Conservation (phyloP, 345 rosid species). For the Dipteronia dyeriana region DNA sequence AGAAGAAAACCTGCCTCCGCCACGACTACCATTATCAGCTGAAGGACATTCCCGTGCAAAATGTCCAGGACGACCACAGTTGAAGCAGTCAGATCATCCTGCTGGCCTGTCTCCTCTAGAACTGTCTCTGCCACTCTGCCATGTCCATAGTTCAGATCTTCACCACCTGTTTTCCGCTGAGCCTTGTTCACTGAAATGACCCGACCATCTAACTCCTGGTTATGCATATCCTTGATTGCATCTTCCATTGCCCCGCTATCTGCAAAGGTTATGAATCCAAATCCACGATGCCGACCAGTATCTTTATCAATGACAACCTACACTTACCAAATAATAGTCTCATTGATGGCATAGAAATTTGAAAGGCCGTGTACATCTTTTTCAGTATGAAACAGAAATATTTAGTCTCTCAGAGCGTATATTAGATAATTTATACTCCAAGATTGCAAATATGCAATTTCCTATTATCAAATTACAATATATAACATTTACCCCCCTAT, state of each 20-base stretch:
- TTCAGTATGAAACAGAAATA: neutral
- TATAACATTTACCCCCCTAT: neutral
- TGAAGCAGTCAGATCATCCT: constrained; percentile 44
- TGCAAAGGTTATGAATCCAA: constrained; percentile 41
- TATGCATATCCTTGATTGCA: constrained; percentile 46
- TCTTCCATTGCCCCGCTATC: constrained; percentile 44
- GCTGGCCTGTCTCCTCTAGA: constrained; percentile 38
- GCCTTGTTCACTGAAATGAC: constrained; percentile 47
- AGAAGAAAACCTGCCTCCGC: constrained; percentile 31
- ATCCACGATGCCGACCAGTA: constrained; percentile 45
- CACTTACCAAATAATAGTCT: neutral
- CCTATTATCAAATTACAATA: neutral
- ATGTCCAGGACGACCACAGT: constrained; percentile 43
- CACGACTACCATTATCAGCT: constrained; percentile 32
- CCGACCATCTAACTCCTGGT: constrained; percentile 41
- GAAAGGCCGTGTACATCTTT: neutral
- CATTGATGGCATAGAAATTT: neutral
- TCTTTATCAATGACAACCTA: constrained; percentile 45
- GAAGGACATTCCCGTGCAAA: constrained; percentile 47
- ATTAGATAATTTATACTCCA: neutral
- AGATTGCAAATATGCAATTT: neutral
- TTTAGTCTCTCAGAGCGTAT: neutral
- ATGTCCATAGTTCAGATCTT: constrained; percentile 34
- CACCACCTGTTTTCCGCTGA: constrained; percentile 39
- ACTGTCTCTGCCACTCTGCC: constrained; percentile 36